Conservation (phyloP, 1,284 basidiomycete genomes). For the Ceratobasidium sp. region DNA sequence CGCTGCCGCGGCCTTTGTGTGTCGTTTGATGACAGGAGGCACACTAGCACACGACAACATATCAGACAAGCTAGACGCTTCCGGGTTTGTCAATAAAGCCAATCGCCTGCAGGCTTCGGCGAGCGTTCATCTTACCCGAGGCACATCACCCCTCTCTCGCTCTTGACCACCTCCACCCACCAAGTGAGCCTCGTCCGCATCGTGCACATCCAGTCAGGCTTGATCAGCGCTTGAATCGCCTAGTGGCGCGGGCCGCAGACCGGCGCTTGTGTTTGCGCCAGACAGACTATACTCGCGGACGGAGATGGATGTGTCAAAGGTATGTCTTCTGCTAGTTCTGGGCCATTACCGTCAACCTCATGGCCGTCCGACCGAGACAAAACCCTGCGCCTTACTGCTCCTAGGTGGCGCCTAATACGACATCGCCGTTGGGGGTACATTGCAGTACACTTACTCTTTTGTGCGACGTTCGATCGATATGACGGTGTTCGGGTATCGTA, state of each 20-base stretch:
- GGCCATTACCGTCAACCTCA: neutral
- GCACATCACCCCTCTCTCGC: neutral
- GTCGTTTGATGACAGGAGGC: neutral
- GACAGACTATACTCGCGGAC: neutral
- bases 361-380: neutral
- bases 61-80: neutral
- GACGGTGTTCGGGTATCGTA: neutral
- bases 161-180: neutral
- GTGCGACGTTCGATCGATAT: neutral
- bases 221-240: neutral
- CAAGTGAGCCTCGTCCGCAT: neutral
- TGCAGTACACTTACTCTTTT: neutral
- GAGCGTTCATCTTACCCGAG: neutral
- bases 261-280: neutral
- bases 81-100: neutral
- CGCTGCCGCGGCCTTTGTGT: neutral
- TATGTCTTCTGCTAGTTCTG: neutral
- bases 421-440: slow-evolving; percentile 1
- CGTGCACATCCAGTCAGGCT: neutral
- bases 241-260: slow-evolving; percentile 10
- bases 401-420: neutral
- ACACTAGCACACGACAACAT: neutral
- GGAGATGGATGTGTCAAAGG: neutral
- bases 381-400: slow-evolving; percentile 6
- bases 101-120: neutral